Evolutionary conservation across 306 rosid genomes (phyloP).

Genomic region (Vigna radiata): DNA sequence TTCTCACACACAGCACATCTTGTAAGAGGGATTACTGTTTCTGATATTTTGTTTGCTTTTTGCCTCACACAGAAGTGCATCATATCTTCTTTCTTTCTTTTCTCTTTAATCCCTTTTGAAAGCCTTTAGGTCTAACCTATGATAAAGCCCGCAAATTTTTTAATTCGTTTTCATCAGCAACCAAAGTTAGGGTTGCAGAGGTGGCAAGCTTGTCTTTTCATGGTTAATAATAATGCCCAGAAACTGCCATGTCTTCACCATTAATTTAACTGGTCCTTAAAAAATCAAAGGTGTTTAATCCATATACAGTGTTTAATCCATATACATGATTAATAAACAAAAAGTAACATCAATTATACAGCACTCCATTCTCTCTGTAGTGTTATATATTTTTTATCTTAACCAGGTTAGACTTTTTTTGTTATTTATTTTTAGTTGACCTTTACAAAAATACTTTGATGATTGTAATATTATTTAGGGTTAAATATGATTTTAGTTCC

Average conservation of each 20-base stretch:
- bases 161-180: background rate
- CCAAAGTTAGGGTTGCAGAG: constrained; percentile 1
- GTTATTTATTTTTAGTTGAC: too few species aligned
- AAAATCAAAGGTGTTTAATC: background rate
- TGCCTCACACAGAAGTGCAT: background rate
- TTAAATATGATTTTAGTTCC: too few species aligned
- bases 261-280: background rate
- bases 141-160: background rate
- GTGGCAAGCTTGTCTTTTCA: constrained; percentile 43
- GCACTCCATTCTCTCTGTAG: background rate
- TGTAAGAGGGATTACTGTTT: constrained; percentile 24
- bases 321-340: background rate
- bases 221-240: constrained; percentile 25
- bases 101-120: constrained; percentile 23
- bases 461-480: too few species aligned
- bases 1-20: constrained; percentile 33
- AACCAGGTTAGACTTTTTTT: too few species aligned
- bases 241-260: background rate
- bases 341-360: background rate
- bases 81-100: background rate
- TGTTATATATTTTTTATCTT: too few species aligned
- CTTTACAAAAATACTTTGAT: too few species aligned
- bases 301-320: constrained; percentile 1
- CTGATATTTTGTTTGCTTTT: constrained; percentile 33
- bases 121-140: constrained; percentile 28